A percentile compares a stretch with the other conserved stretches of the same genome.
Evolutionary conservation across 257 asterid species (phyloP).

Genomic region (Paraleonurus japonicus): DNA sequence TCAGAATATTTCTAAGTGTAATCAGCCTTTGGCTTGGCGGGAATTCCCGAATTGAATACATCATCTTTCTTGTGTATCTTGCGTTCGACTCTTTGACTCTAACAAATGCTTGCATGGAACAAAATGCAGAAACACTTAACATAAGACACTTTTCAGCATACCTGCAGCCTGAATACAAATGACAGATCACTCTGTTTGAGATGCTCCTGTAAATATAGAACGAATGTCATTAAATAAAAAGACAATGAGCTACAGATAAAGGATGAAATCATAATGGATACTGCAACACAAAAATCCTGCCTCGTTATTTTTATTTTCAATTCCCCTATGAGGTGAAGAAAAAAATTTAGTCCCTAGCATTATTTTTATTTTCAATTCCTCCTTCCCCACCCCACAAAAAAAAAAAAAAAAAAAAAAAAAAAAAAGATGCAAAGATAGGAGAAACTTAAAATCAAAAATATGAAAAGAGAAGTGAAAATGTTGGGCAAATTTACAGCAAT

Average conservation of each 20-base stretch:
- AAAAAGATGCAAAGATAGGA: neutral
- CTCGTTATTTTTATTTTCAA: neutral
- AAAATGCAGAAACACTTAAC: slow-evolving; percentile 19
- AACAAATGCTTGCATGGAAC: neutral
- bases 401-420: too few relatives aligned
- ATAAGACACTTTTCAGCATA: slow-evolving; percentile 29
- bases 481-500: neutral
- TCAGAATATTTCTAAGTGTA: too few relatives aligned
- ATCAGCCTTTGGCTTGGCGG: too few relatives aligned
- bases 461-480: neutral
- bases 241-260: slow-evolving; percentile 1
- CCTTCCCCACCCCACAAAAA: too few relatives aligned
- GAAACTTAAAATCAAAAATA: neutral
- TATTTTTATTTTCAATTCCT: neutral
- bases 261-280: slow-evolving; percentile 2
- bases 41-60: too few relatives aligned
- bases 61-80: too few relatives aligned
- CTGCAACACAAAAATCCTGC: neutral
- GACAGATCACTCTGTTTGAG: slow-evolving; percentile 95
- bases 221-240: slow-evolving; percentile 24
- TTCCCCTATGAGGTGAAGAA: too few relatives aligned
- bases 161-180: slow-evolving; percentile 98
- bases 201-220: slow-evolving; percentile 72
- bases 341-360: too few relatives aligned
- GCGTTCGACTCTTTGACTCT: too few relatives aligned